Percentiles rank a stretch among this genome's conserved stretches.
These are phyloP conservation scores for Aspergillus udagawae DNA, from an alignment of 2,329 filamentous ascomycete species.

Conservation along the genomic window DNA sequence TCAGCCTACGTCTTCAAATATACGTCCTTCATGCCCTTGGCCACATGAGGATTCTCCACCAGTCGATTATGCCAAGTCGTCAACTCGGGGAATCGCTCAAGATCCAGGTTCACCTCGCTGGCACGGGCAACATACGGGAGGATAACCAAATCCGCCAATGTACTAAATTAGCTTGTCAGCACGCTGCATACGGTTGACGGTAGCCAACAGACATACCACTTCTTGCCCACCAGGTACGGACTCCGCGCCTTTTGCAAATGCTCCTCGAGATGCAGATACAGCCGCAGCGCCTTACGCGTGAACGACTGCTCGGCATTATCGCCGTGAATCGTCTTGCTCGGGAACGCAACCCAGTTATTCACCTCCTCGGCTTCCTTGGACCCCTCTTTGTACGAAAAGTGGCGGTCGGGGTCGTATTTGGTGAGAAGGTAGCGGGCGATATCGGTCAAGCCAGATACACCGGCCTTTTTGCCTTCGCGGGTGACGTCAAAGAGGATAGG, in stretches of 20 bases:
- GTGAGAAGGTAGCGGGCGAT: slow-evolving; percentile 4
- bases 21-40: slow-evolving; percentile 6
- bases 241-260: slow-evolving; percentile 4
- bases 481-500: slow-evolving; percentile 3
- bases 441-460: background rate
- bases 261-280: slow-evolving; percentile 10
- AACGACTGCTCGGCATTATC: background rate
- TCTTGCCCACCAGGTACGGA: slow-evolving; percentile 8
- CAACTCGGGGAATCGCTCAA: slow-evolving; percentile 11
- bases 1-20: background rate
- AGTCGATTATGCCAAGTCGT: slow-evolving; percentile 13
- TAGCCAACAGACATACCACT: slow-evolving; percentile 2
- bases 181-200: no score
- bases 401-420: background rate
- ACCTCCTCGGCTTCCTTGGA: slow-evolving; percentile 2
- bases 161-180: slow-evolving; percentile 1
- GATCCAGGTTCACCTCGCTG: slow-evolving; percentile 1
- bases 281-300: slow-evolving; percentile 1
- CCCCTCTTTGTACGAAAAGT: slow-evolving; percentile 1
- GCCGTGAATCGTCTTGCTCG: background rate
- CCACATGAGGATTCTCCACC: background rate
- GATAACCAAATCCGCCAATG: slow-evolving; percentile 7
- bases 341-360: background rate
- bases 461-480: background rate
- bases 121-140: slow-evolving; percentile 10